Base-by-base conservation (phyloP, 495 filamentous ascomycete species). In the Bathelium albidoporum region DNA sequence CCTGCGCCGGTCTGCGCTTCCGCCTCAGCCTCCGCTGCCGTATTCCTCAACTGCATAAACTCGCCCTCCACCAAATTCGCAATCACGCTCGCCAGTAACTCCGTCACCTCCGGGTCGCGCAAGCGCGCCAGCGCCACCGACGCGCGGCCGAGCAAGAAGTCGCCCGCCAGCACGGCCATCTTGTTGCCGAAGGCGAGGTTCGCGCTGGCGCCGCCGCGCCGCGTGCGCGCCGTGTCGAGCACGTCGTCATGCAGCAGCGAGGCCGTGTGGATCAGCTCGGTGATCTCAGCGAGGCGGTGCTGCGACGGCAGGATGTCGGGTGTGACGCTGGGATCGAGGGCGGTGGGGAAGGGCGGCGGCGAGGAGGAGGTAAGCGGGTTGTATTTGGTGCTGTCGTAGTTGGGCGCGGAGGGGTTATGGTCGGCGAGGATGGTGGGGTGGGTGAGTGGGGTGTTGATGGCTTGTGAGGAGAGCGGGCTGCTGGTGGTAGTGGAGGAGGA, bases 1-100 rank as follows among this genome's bases (percentile, higher is more conserved):
- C 16, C 36, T 16, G 36, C 36, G 16, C 36, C 36, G 7, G 36
- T 16, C 7, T 16, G 7, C 36, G 5, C 43, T 3, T 20, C 43
- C 43, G 3, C 43, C 43, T 5, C 34, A 39, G 49, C 5, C 49
- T n/a, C 2, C 49, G 20, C 49, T 2, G 87, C 88, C 2, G 94
- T 97, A 76, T 98, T 98, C 76, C 96, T 93, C 61, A 98, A 79
- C 78, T 98, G 94, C 92, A 97, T 97, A 79, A 98, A 96, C 73
- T 98, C 94, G 66, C 94, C 94, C 76, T 98, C 95, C 28, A 98
- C 93, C 24, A 98, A 78, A 67, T 98, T 97, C 32, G 95, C 91
- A 68, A 98, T 96, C 29, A 97, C 94, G 2, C 91, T 97, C 10
- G 94, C 91, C 59, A 98, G 76, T 9, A 98, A 82, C 76, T 98